phyloP scores from a whole-genome alignment of 345 rosid species.

The Citrus australasica region DNA sequence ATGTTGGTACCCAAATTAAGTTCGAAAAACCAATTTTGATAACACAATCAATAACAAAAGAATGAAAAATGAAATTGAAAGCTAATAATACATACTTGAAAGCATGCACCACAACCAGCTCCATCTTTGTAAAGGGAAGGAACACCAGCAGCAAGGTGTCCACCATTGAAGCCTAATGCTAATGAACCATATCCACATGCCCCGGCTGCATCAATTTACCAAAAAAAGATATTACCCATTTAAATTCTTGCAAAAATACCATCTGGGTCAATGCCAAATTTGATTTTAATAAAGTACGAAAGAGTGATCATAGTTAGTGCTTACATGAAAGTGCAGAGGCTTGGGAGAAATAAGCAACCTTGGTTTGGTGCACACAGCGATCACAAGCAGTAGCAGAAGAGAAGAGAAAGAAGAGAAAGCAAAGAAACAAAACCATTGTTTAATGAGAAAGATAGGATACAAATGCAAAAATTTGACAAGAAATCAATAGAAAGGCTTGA shows the following conservation, averaged over 20 bases:
- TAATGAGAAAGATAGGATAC: not conserved
- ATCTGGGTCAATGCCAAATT: conserved; percentile 24
- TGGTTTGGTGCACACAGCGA: conserved; percentile 72
- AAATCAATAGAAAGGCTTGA: not conserved
- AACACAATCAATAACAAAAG: not conserved
- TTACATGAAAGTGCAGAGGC: conserved; percentile 69
- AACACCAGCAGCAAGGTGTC: conserved; percentile 68
- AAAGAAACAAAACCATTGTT: conserved; percentile 36
- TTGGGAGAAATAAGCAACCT: conserved; percentile 64
- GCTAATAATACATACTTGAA: conserved; percentile 40
- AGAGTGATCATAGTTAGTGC: not conserved
- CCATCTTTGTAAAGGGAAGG: conserved; percentile 83
- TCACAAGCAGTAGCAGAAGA: conserved; percentile 70
- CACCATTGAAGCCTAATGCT: conserved; percentile 59
- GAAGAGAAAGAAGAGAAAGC: conserved; percentile 34
- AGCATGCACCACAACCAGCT: conserved; percentile 88
- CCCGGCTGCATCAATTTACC: conserved; percentile 56
- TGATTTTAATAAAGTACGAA: not conserved
- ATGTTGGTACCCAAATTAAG: not conserved
- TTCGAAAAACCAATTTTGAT: not conserved
- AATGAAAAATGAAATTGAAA: not conserved
- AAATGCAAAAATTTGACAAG: not conserved
- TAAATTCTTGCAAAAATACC: conserved; percentile 14
- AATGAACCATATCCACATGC: conserved; percentile 84
- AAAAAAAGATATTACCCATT: conserved; percentile 22